Conservation (phyloP, 768 basidiomycete species). For the Cantharellus cinnabarinus region DNA sequence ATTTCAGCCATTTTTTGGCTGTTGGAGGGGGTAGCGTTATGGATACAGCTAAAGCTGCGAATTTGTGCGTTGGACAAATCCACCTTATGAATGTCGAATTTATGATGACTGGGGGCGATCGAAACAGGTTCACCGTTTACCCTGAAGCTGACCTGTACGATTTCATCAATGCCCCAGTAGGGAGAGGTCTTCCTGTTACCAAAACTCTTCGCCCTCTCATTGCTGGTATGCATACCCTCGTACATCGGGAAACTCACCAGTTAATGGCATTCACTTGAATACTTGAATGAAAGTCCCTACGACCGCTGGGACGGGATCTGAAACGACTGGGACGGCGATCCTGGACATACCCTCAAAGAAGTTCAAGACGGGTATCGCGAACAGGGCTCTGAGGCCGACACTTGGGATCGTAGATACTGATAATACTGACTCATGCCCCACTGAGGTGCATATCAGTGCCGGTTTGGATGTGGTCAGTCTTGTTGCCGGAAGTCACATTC, state of each 20-base stretch:
- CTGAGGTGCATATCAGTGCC: constrained; percentile 83
- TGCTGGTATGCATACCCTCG: constrained; percentile 28
- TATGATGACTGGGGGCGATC: neutral
- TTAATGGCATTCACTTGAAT: neutral
- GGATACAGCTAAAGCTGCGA: constrained; percentile 90
- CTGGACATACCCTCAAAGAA: constrained; percentile 77
- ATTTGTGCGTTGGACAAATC: constrained; percentile 33
- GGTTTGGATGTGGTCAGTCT: constrained; percentile 57
- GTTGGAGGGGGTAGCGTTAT: constrained; percentile 90
- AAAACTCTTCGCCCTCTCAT: constrained; percentile 64
- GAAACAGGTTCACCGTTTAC: constrained; percentile 62
- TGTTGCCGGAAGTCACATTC: neutral
- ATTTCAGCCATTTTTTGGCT: constrained; percentile 85
- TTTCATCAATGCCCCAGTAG: constrained; percentile 91
- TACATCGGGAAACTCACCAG: no score
- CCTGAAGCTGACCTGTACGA: constrained; percentile 84
- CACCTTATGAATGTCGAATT: neutral
- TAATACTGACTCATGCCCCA: constrained; percentile 82
- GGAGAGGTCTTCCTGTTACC: constrained; percentile 71
- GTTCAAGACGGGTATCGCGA: constrained; percentile 96
- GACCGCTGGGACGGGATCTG: constrained; percentile 75
- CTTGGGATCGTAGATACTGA: constrained; percentile 73
- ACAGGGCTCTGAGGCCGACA: constrained; percentile 72
- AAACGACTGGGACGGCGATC: constrained; percentile 90
- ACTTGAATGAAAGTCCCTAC: constrained; percentile 29